Base-by-base conservation (phyloP, 441 rosid genomes). In the Aquilaria agallochum region DNA sequence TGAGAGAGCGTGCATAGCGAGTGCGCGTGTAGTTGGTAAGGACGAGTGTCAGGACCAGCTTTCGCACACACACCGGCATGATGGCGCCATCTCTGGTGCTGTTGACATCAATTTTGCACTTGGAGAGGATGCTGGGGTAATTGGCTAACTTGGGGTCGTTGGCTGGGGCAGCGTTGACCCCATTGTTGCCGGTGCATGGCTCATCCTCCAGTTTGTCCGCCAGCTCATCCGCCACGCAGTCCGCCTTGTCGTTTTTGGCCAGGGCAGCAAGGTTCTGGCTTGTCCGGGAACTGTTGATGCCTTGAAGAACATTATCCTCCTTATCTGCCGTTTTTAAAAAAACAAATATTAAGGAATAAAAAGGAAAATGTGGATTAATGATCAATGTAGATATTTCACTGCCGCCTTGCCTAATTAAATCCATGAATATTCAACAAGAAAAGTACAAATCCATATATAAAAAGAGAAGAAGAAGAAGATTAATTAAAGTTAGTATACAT, bases 11-110 rank as follows among this genome's bases (percentile, higher is more conserved):
- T 0, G 89, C 75, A 65, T 76, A 81, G 10, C 65, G 72, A 0
- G 84, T 77, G 15, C 62, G 84, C 0, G 98, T 90, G 77, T 83
- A 88, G 63, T 93, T 88, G 0, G 92, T 82, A 2, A 88, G 78
- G 42, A 87, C 84, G 1, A 86, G 74, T 2, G 90, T 82, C 1
- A 90, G 84, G 0, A 82, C 85, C 73, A 79, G 54, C 1, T 84
- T 68, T 9, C 70, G 79, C 3, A 83, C 87, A 33, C 97, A 90
- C 3, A 82, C 88, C 0, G 96, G 98, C 75, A 88, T 60, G 40
- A 88, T 75, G 3, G 78, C 73, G 2, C 78, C 89, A 0, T 88
- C 92, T 47, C 56, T 71, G 0, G 89, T 85, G 63, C 62, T 66
- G 73, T 79, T 89, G 47, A 66, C 47, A 53, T 89, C 77, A 12